Base-by-base conservation (phyloP, 176 grass and related monocot genomes). In the Musa schizocarpa region DNA sequence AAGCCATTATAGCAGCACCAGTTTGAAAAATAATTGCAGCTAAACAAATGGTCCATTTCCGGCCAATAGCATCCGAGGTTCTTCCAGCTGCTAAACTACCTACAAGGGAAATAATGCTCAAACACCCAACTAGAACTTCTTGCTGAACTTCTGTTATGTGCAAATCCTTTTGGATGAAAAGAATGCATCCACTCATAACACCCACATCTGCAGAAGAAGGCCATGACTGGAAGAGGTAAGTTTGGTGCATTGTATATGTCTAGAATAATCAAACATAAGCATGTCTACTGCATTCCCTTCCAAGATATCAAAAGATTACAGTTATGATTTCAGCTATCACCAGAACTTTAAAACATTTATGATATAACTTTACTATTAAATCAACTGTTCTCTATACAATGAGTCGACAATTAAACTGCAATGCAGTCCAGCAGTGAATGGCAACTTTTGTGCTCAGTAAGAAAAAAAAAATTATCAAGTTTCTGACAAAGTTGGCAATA, bases 101-200 rank as follows among this genome's bases (percentile, higher is more conserved):
- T 8, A 96, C 16, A 53, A 96, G 86, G 10, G 87, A 96, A 71
- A 96, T 82, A 82, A 96, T 81, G 81, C 86, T 96, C 9, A 96
- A 86, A 74, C 86, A 92, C 1, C 92, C 92, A 1, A 96, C 82
- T 25, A 96, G 68, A 23, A 96, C 43, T 77, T 96, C 92, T 83
- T 96, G 92, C 79, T 96, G 92, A 57, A 96, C 87, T 76, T 96
- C 86, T 50, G 58, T 86, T 84, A 96, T 96, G 80, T 89, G 82
- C 11, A 96, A 83, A 21, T 96, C 87, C 63, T 75, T 89, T 84
- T 96, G 80, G 54, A 96, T 96, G 79, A 92, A 96, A 6, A 96
- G 72, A 79, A 96, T 92, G 72, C 92, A 92, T 19, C 92, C 92
- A 76, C 92, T 96, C 92, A 96, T 96, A 58, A 96, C 92, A 2